These are phyloP conservation scores for Cryptosporidium ubiquitum DNA, from an alignment of 169 alveolate species.

Conservation along the genomic window DNA sequence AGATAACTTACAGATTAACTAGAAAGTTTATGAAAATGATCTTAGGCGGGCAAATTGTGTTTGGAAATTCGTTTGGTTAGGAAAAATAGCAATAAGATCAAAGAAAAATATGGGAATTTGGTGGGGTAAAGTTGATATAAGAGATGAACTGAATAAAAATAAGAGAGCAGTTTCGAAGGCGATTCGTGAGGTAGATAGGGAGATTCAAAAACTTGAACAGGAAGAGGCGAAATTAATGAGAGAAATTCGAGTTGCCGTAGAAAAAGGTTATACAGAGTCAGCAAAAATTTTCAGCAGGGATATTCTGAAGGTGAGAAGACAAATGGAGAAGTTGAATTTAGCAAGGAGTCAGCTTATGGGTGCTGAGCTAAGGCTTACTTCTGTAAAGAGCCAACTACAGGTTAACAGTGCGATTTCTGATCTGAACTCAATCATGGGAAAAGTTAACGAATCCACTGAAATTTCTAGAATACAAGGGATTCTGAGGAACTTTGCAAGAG, in stretches of 20 bases:
- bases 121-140: conserved; percentile 45
- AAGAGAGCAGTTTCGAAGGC: conserved; percentile 69
- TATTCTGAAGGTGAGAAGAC: conserved; percentile 40
- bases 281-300: conserved; percentile 68
- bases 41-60: background rate
- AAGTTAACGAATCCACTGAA: conserved; percentile 50
- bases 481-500: conserved; percentile 53
- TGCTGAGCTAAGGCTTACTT: conserved; percentile 50
- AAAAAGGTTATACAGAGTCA: conserved; percentile 46
- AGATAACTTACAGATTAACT: no score
- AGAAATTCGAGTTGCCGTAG: conserved; percentile 30
- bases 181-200: conserved; percentile 58
- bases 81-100: background rate
- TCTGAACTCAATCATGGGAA: conserved; percentile 51
- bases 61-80: background rate
- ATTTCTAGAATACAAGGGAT: conserved; percentile 36
- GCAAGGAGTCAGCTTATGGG: conserved; percentile 72
- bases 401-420: conserved; percentile 47
- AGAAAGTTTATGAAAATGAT: background rate
- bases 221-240: conserved; percentile 29
- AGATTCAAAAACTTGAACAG: conserved; percentile 46
- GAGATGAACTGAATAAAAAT: conserved; percentile 45
- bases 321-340: conserved; percentile 29
- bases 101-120: conserved; percentile 58
- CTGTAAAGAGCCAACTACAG: conserved; percentile 64